phyloP scores from a whole-genome alignment of 106 monocot species.

The Amphibolis antarctica region DNA sequence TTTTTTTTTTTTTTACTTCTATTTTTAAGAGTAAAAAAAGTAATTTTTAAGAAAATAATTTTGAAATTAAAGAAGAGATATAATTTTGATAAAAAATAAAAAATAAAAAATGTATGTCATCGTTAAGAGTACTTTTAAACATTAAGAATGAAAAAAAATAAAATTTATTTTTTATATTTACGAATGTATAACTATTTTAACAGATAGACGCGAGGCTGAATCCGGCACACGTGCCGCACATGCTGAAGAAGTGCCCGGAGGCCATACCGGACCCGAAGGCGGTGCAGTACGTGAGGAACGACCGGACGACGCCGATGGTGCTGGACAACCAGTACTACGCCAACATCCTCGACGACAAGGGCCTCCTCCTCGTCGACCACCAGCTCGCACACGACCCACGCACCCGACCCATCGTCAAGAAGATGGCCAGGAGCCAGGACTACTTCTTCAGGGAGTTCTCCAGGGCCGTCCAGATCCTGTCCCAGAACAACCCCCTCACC shows the following conservation, averaged over 20 bases:
- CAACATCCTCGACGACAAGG: conserved; percentile 73
- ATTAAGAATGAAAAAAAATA: too few relatives aligned
- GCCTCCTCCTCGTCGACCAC: conserved; percentile 61
- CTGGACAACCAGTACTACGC: conserved; percentile 86
- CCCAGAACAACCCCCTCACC: conserved; percentile 73
- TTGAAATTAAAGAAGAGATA: too few relatives aligned
- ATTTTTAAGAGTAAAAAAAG: too few relatives aligned
- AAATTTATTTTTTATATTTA: too few relatives aligned
- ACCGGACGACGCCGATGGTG: conserved; percentile 66
- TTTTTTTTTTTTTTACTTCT: too few relatives aligned
- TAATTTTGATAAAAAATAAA: too few relatives aligned
- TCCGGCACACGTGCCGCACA: conserved; percentile 62
- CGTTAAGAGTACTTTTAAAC: too few relatives aligned
- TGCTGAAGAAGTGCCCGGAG: conserved; percentile 72
- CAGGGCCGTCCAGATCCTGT: conserved; percentile 41
- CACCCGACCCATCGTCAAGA: conserved; percentile 49
- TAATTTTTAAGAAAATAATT: too few relatives aligned
- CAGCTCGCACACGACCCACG: conserved; percentile 39
- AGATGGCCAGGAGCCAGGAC: conserved; percentile 71
- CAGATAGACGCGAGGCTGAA: conserved; percentile 52
- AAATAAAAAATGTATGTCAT: too few relatives aligned
- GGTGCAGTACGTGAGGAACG: conserved; percentile 72
- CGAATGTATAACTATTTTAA: too few relatives aligned
- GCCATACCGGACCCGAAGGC: conserved; percentile 75
- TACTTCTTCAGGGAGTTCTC: conserved; percentile 66